Evolutionary conservation across 2,329 filamentous ascomycete species (phyloP), one percentile per base, ranked within the genome.

Genomic region (Aureobasidium lini): DNA sequence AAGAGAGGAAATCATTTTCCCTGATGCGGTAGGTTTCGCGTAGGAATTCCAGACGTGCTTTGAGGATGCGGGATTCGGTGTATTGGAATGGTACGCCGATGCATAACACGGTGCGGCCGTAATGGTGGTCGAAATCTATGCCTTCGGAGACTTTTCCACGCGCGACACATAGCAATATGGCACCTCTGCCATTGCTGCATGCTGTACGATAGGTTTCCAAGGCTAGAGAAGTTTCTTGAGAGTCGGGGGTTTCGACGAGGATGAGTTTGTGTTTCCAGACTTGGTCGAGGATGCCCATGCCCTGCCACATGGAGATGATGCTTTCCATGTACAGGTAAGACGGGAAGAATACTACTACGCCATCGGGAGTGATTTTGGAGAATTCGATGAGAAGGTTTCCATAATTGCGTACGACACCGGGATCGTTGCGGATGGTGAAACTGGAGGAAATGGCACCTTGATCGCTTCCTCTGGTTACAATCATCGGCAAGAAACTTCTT

Each of bases 251-350:
- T 77, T 99, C 94, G 61, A 99, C 94, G 7, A 99, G 81, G 65
- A 99, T 96, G 64, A 99, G 82, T 73, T 99, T 99, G 79, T 96
- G 96, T 73, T 96, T 96, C 94, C 94, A 99, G 34, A 99, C 91
- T 70, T 94, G 89, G 74, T 99, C 94, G 37, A 99, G 79, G 63
- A 97, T 96, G 29, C 91, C 91, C 92, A 97, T 97, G 59, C 90
- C 91, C 73, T 99, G 94, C 94, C 94, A 99, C 85, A 96, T 96
- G 71, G 88, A 93, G 71, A 99, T 96, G 71, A 97, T 97, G 56
- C 88, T 94, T 71, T 99, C 94, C 94, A 99, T 97, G 76, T 99
- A 99, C 1, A 99, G 82, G 68, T 99, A 99, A 0, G 91, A 96
- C 0, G 94, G 95, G 72, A 99, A 99, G 79, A 99, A 99, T 40